Evolutionary conservation across 2,329 filamentous ascomycete species (phyloP).

Genomic region (Colletotrichum sp.): DNA sequence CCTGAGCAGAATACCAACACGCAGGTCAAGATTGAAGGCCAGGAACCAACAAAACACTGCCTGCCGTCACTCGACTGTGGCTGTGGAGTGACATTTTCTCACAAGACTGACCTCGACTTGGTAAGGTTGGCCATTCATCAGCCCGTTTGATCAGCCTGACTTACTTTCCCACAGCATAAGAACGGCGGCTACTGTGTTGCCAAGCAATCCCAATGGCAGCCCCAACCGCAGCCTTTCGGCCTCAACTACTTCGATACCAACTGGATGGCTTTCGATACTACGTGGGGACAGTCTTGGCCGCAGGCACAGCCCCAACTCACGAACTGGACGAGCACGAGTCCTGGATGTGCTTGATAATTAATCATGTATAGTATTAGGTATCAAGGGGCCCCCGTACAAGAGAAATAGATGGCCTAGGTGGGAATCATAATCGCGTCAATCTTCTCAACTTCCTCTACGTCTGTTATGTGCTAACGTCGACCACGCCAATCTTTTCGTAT

Average conservation of each 20-base stretch:
- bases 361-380: background rate
- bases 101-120: background rate
- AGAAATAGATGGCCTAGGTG: background rate
- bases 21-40: background rate
- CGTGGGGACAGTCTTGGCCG: background rate
- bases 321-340: background rate
- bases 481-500: slow-evolving; percentile 12
- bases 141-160: background rate
- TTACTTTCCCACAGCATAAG: background rate
- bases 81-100: background rate
- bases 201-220: background rate
- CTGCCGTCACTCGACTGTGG: background rate
- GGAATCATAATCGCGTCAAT: background rate
- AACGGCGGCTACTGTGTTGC: background rate
- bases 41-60: too few relatives aligned
- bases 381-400: background rate
- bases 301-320: background rate
- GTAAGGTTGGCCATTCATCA: background rate
- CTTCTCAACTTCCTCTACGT: background rate
- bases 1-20: background rate
- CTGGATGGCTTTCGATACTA: background rate
- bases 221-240: background rate
- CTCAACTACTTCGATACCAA: background rate
- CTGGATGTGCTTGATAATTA: background rate
- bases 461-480: background rate